phyloP scores from a whole-genome alignment of 768 basidiomycete genomes.

The Termitomyces sp. region DNA sequence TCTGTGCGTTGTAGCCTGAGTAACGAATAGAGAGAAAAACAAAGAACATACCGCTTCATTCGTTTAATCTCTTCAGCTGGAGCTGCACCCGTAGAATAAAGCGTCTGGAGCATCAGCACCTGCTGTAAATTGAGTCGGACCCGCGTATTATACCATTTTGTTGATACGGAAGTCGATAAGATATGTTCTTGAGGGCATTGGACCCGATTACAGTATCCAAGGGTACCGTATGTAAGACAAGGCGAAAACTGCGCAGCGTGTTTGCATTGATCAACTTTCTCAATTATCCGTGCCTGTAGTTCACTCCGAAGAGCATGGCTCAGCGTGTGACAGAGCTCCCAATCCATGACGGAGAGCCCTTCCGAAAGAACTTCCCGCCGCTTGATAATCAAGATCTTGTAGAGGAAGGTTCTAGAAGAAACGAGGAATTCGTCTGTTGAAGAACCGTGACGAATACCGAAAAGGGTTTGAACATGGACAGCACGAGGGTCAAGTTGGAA shows the following conservation, averaged over 20 bases:
- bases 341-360: constrained; percentile 7
- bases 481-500: constrained; percentile 20
- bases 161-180: constrained; percentile 10
- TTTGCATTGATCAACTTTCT: constrained; percentile 27
- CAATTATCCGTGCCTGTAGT: constrained; percentile 21
- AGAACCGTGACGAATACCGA: constrained; percentile 23
- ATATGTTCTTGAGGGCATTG: constrained; percentile 34
- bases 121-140: constrained; percentile 43
- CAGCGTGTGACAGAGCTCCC: constrained; percentile 19
- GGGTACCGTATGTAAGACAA: constrained; percentile 29
- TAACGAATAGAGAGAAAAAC: background rate
- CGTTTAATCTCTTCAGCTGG: constrained; percentile 3
- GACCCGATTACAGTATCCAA: constrained; percentile 22
- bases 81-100: constrained; percentile 8
- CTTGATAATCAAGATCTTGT: background rate
- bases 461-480: constrained; percentile 22
- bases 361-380: background rate
- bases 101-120: constrained; percentile 36
- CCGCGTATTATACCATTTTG: constrained; percentile 29
- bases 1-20: constrained; percentile 18
- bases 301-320: constrained; percentile 17
- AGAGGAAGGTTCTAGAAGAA: constrained; percentile 20
- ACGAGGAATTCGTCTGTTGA: constrained; percentile 22
- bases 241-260: constrained; percentile 26
- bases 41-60: constrained; percentile 16